Evolutionary conservation across 1,284 basidiomycete genomes (phyloP).

Genomic region (Entoloma clypeatum): DNA sequence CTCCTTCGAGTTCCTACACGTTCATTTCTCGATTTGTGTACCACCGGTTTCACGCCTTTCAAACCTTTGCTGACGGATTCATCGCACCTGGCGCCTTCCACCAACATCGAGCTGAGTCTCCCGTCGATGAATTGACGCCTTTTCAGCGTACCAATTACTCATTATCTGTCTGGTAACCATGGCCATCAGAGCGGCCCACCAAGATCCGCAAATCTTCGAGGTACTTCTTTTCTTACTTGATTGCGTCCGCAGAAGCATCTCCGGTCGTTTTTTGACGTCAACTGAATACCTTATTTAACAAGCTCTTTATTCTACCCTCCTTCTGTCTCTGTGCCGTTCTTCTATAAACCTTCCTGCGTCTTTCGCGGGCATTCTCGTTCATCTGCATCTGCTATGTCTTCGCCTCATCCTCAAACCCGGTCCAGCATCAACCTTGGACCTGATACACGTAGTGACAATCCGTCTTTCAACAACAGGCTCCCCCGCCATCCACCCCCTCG

Average conservation of each 20-base stretch:
- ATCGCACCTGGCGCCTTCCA: neutral
- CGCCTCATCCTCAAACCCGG: slow-evolving; percentile 21
- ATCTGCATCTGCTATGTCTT: slow-evolving; percentile 27
- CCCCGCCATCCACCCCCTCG: slow-evolving; percentile 38
- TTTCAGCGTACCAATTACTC: slow-evolving; percentile 27
- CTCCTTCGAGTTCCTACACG: slow-evolving; percentile 11
- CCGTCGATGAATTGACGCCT: too few species aligned
- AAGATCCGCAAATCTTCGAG: slow-evolving; percentile 38
- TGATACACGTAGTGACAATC: slow-evolving; percentile 3
- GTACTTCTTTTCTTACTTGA: slow-evolving; percentile 31
- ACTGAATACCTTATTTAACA: slow-evolving; percentile 36
- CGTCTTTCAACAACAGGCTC: slow-evolving; percentile 13
- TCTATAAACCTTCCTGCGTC: slow-evolving; percentile 22
- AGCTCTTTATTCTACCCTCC: slow-evolving; percentile 19
- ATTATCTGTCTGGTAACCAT: slow-evolving; percentile 33
- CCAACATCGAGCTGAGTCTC: too few species aligned
- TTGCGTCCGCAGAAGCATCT: slow-evolving; percentile 26
- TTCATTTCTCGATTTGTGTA: slow-evolving; percentile 10
- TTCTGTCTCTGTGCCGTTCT: slow-evolving; percentile 23
- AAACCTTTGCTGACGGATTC: neutral
- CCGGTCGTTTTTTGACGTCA: slow-evolving; percentile 38
- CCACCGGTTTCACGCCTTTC: neutral
- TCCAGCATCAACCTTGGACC: slow-evolving; percentile 24
- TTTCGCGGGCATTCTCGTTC: slow-evolving; percentile 19
- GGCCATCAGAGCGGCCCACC: slow-evolving; percentile 33